Evolutionary conservation across 1,284 basidiomycete genomes (phyloP).

Genomic region (Rhodotorula sp.): DNA sequence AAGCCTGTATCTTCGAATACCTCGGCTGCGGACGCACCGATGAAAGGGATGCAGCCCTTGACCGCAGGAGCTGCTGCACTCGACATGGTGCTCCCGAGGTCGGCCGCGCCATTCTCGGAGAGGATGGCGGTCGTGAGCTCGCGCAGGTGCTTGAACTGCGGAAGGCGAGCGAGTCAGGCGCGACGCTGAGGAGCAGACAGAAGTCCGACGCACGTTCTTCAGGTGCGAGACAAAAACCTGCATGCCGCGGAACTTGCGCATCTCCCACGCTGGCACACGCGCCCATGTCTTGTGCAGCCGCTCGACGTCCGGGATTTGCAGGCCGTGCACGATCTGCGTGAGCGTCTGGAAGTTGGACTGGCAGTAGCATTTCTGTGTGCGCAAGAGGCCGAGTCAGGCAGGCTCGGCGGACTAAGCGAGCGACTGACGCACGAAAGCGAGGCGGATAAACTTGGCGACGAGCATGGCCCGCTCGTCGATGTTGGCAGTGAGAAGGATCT

Average conservation of each 20-base stretch:
- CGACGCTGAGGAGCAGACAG: too few species aligned
- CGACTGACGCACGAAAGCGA: slow-evolving; percentile 71
- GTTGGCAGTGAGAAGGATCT: slow-evolving; percentile 50
- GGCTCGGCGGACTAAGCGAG: not conserved
- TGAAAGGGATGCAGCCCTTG: slow-evolving; percentile 68
- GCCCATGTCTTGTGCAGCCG: slow-evolving; percentile 70
- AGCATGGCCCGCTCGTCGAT: slow-evolving; percentile 64
- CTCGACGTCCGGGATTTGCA: slow-evolving; percentile 71
- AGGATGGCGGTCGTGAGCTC: slow-evolving; percentile 65
- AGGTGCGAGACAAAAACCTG: slow-evolving; percentile 66
- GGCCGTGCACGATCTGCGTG: slow-evolving; percentile 75
- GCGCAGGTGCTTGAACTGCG: slow-evolving; percentile 58
- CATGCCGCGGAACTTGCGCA: slow-evolving; percentile 72
- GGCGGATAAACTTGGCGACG: slow-evolving; percentile 76
- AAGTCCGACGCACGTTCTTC: slow-evolving; percentile 65
- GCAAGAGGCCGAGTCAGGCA: slow-evolving; percentile 15
- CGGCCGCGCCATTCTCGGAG: slow-evolving; percentile 58
- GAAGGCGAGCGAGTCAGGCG: not conserved
- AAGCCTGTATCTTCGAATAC: too few species aligned
- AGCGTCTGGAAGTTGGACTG: slow-evolving; percentile 78
- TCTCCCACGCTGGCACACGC: slow-evolving; percentile 70
- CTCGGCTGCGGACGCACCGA: slow-evolving; percentile 58
- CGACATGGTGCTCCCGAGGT: not conserved
- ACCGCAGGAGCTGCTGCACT: not conserved
- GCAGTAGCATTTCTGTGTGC: slow-evolving; percentile 74